These are phyloP conservation scores for Gomphus bonarii DNA, from an alignment of 1,284 basidiomycete genomes.

Conservation along the genomic window DNA sequence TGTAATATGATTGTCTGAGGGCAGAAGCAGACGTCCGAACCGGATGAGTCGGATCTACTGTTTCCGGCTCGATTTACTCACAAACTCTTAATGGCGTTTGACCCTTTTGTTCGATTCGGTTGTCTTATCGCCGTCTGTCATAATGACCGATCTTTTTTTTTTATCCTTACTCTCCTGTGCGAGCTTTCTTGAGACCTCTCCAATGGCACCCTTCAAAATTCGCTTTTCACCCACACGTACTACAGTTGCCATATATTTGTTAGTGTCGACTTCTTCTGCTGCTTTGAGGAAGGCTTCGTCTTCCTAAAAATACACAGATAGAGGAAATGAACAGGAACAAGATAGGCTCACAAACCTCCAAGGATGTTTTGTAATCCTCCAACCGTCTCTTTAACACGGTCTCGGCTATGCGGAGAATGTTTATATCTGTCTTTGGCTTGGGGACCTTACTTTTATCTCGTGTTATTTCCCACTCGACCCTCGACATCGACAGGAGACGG, in stretches of 20 bases:
- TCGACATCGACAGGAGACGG: slow-evolving; percentile 53
- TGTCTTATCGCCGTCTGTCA: not conserved
- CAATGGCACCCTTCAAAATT: slow-evolving; percentile 36
- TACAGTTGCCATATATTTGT: slow-evolving; percentile 54
- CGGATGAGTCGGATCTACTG: too few species aligned
- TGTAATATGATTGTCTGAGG: too few species aligned
- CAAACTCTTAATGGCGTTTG: not conserved
- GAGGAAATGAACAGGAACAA: slow-evolving; percentile 7
- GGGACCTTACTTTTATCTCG: slow-evolving; percentile 69
- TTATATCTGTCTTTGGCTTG: slow-evolving; percentile 52
- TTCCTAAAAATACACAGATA: slow-evolving; percentile 30
- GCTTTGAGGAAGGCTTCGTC: slow-evolving; percentile 31
- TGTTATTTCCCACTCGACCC: slow-evolving; percentile 55
- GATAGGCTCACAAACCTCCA: slow-evolving; percentile 34
- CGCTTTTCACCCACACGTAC: slow-evolving; percentile 78
- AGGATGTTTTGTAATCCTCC: slow-evolving; percentile 43
- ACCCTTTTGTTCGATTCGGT: not conserved
- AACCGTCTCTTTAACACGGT: slow-evolving; percentile 42
- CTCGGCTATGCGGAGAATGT: slow-evolving; percentile 29
- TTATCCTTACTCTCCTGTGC: not conserved
- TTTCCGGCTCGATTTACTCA: not conserved
- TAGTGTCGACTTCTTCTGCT: slow-evolving; percentile 26
- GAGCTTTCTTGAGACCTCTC: not conserved
- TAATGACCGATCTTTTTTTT: not conserved
- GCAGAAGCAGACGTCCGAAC: too few species aligned